Evolutionary conservation across 1,284 basidiomycete genomes (phyloP).

Genomic region (Apiotrichum veenhuisii): DNA sequence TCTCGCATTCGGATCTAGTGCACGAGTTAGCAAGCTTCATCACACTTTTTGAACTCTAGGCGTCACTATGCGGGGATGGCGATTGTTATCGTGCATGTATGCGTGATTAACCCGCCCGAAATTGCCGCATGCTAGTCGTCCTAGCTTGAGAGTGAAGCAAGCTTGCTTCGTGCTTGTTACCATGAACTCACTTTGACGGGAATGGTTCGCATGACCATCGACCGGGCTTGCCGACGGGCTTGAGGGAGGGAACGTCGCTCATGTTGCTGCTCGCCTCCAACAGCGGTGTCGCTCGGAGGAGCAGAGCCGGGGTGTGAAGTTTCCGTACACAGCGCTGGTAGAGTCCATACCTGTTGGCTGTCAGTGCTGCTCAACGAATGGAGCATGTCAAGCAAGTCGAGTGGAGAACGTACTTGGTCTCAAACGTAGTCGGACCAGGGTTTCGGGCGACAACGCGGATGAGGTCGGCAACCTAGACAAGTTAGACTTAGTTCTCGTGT

Average conservation of each 20-base stretch:
- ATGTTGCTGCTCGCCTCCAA: background rate
- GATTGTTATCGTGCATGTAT: background rate
- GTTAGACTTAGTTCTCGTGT: background rate
- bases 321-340: conserved; percentile 45
- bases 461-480: conserved; percentile 35
- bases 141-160: background rate
- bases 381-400: background rate
- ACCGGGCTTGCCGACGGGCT: conserved; percentile 4
- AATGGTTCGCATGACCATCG: conserved; percentile 39
- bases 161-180: background rate
- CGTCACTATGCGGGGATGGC: too few species aligned
- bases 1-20: conserved; percentile 43
- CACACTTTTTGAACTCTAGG: too few species aligned
- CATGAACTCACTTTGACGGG: conserved; percentile 36
- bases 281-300: conserved; percentile 35
- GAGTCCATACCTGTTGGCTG: conserved; percentile 43
- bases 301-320: conserved; percentile 23
- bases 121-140: too few species aligned
- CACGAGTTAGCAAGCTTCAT: background rate
- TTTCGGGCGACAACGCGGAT: conserved; percentile 35
- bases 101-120: too few species aligned
- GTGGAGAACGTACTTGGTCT: conserved; percentile 39
- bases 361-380: background rate
- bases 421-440: conserved; percentile 43
- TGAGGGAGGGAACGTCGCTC: background rate